A percentile compares a stretch with the other conserved stretches of the same genome.
Conservation (phyloP, 805 yeast genomes). For the Candida corydali region DNA sequence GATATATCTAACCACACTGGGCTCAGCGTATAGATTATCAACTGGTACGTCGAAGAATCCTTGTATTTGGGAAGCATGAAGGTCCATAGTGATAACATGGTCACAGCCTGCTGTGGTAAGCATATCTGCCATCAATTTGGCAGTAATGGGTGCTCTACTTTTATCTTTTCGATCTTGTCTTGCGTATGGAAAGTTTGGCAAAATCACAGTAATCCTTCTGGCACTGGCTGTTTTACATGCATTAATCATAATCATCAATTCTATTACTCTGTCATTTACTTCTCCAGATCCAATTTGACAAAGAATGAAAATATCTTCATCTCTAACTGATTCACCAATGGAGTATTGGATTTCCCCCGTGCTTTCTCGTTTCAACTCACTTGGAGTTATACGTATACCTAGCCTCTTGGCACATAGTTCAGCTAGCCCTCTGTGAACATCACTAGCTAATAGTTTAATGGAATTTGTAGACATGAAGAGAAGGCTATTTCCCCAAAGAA, state of each 20-base stretch:
- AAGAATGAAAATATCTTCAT: slow-evolving; percentile 76
- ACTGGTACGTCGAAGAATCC: slow-evolving; percentile 83
- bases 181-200: slow-evolving; percentile 85
- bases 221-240: slow-evolving; percentile 84
- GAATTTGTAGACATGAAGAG: slow-evolving; percentile 59
- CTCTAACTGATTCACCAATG: slow-evolving; percentile 77
- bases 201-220: slow-evolving; percentile 74
- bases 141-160: slow-evolving; percentile 81
- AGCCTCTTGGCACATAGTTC: slow-evolving; percentile 65
- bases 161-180: slow-evolving; percentile 86
- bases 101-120: slow-evolving; percentile 81
- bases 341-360: slow-evolving; percentile 70
- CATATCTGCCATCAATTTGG: slow-evolving; percentile 80
- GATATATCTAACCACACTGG: slow-evolving; percentile 72
- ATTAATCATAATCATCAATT: slow-evolving; percentile 70
- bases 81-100: slow-evolving; percentile 83
- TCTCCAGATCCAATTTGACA: slow-evolving; percentile 78
- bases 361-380: slow-evolving; percentile 74
- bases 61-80: slow-evolving; percentile 87
- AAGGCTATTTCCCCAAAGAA: not conserved
- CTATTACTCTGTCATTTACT: slow-evolving; percentile 60
- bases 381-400: slow-evolving; percentile 66
- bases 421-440: slow-evolving; percentile 84
- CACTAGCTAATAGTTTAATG: slow-evolving; percentile 53
- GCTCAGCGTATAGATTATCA: slow-evolving; percentile 81